These are phyloP conservation scores for Rhodocollybia butyracea DNA, from an alignment of 768 basidiomycete genomes.

Conservation along the genomic window DNA sequence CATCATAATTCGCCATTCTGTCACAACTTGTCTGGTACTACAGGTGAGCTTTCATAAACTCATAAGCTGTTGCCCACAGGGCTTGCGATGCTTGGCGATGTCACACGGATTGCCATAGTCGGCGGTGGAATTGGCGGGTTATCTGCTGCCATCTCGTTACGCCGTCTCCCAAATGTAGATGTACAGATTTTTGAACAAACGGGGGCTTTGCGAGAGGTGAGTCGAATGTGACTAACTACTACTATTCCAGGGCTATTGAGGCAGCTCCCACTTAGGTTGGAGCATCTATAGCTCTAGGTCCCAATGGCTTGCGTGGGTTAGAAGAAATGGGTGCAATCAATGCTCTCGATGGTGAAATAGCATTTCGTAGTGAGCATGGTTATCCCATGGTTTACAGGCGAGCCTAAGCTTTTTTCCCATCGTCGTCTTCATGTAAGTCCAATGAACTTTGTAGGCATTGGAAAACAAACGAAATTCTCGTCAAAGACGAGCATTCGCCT, in stretches of 20 bases:
- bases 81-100: too few species aligned
- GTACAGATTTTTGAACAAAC: conserved; percentile 1
- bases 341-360: background rate
- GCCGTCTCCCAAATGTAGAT: background rate
- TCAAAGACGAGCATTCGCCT: background rate
- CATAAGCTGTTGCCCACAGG: background rate
- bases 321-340: background rate
- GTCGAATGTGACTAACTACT: background rate
- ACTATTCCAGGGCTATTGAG: too few species aligned
- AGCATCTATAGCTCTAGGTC: background rate
- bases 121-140: conserved; percentile 1
- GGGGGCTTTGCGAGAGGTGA: background rate
- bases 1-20: background rate
- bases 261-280: too few species aligned
- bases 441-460: background rate
- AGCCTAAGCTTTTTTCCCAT: background rate
- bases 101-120: background rate
- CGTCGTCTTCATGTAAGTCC: background rate
- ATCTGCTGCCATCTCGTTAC: background rate
- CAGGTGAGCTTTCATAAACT: background rate
- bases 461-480: background rate
- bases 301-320: conserved; percentile 1
- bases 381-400: conserved; percentile 1
- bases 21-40: background rate
- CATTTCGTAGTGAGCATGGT: background rate